Evolutionary conservation across 257 asterid species (phyloP).

Genomic region (Solanum bukasovii): DNA sequence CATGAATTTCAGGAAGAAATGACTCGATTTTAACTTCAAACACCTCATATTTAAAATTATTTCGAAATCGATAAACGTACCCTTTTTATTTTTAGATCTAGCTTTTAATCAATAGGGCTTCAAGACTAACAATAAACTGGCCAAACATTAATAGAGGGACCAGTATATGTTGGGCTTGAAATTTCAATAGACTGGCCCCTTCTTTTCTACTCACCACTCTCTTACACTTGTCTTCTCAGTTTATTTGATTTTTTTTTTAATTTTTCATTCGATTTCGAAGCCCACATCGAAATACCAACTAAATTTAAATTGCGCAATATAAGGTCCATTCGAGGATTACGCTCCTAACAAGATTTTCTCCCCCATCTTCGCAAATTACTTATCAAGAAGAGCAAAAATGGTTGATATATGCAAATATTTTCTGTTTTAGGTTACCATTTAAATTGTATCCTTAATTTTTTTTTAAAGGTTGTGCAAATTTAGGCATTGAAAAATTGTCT

Average conservation of each 20-base stretch:
- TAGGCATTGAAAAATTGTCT: neutral
- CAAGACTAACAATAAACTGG: neutral
- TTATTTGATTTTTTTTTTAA: no score
- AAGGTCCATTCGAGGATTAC: no score
- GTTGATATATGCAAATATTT: no score
- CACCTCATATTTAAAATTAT: neutral
- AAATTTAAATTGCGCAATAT: accelerated
- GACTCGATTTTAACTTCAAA: neutral
- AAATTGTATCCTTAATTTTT: neutral
- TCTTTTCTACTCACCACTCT: neutral
- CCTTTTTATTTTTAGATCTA: neutral
- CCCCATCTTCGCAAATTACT: neutral
- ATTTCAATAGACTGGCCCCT: neutral
- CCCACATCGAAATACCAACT: accelerated
- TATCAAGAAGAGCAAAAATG: no score
- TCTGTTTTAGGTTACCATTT: neutral
- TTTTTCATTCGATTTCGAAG: no score
- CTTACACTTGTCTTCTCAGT: no score
- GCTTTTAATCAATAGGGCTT: neutral
- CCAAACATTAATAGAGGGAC: neutral
- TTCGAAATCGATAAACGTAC: neutral
- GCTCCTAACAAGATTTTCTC: no score
- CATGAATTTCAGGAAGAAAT: neutral
- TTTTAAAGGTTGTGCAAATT: neutral
- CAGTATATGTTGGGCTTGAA: neutral